Conservation (phyloP, 2,329 filamentous ascomycete species). For the Trichoderma sp. region DNA sequence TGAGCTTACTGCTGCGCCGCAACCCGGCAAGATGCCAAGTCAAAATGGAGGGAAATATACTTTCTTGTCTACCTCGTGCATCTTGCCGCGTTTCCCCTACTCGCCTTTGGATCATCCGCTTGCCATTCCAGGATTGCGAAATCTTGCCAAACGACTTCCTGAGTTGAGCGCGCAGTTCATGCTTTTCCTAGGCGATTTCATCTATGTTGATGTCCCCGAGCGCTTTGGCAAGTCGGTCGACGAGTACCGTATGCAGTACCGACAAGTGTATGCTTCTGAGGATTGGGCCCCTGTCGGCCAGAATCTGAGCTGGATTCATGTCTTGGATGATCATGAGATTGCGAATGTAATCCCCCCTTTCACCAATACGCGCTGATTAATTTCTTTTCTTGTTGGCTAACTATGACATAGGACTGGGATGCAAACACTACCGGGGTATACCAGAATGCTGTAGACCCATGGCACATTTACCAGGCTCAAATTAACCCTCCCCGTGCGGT, state of each 20-base stretch:
- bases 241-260: constrained; percentile 87
- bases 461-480: constrained; percentile 78
- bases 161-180: constrained; percentile 73
- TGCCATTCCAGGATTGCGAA: constrained; percentile 73
- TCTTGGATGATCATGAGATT: constrained; percentile 96
- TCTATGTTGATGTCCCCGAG: constrained; percentile 84
- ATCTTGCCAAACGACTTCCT: constrained; percentile 71
- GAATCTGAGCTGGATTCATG: constrained; percentile 94
- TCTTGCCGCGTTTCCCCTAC: constrained; percentile 89
- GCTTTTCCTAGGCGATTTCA: constrained; percentile 84
- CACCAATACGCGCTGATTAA: neutral
- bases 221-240: constrained; percentile 69
- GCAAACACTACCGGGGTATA: constrained; percentile 79
- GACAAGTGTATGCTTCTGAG: constrained; percentile 91
- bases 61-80: constrained; percentile 89
- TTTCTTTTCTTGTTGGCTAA: neutral
- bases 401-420: constrained; percentile 67
- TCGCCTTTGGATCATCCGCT: constrained; percentile 79
- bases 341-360: constrained; percentile 68
- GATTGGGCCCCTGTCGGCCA: constrained; percentile 77
- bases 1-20: constrained; percentile 75
- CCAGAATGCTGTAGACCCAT: constrained; percentile 76
- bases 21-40: constrained; percentile 60
- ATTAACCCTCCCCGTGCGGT: constrained; percentile 75
- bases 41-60: constrained; percentile 71